Percentiles rank a stretch among this genome's conserved stretches.
Evolutionary conservation across 2,329 filamentous ascomycete genomes (phyloP).

Genomic region (Talaromyces funiculosus): DNA sequence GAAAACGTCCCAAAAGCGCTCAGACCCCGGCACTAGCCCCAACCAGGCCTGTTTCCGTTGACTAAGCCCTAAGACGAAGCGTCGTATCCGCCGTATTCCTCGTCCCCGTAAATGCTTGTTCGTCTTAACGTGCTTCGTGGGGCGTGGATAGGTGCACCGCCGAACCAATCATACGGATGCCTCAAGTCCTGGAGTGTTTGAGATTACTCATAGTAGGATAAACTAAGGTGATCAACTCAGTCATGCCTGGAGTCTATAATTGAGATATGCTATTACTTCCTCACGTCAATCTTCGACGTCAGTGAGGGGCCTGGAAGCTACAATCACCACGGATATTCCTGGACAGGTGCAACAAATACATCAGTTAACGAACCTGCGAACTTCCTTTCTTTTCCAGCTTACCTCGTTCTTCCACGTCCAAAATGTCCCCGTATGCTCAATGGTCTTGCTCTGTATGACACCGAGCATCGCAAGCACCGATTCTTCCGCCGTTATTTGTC

Average conservation of each 20-base stretch:
- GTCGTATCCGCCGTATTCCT: not conserved
- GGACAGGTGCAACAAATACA: not conserved
- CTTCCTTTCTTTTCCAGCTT: constrained; percentile 14
- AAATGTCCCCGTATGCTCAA: constrained; percentile 49
- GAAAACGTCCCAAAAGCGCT: not conserved
- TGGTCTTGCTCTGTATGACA: constrained; percentile 47
- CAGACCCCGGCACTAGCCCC: not conserved
- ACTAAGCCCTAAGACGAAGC: not conserved
- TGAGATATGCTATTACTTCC: too few species aligned
- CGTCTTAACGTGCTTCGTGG: not conserved
- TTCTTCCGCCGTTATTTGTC: constrained; percentile 47
- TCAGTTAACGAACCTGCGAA: not conserved
- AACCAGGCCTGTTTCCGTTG: not conserved
- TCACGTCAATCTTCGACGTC: too few species aligned
- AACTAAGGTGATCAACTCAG: too few species aligned
- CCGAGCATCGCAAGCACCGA: constrained; percentile 47
- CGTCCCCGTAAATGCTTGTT: constrained; percentile 3
- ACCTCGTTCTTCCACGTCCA: constrained; percentile 53
- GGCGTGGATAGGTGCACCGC: not conserved
- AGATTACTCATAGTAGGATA: too few species aligned
- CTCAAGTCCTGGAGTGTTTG: not conserved
- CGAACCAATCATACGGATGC: not conserved
- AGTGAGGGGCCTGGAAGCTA: not conserved
- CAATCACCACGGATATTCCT: constrained; percentile 11
- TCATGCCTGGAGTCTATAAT: not conserved